Percentiles rank a stretch among this genome's conserved stretches.
These are phyloP conservation scores for Aureobasidium vineae DNA, from an alignment of 2,329 filamentous ascomycete genomes.

Conservation along the genomic window DNA sequence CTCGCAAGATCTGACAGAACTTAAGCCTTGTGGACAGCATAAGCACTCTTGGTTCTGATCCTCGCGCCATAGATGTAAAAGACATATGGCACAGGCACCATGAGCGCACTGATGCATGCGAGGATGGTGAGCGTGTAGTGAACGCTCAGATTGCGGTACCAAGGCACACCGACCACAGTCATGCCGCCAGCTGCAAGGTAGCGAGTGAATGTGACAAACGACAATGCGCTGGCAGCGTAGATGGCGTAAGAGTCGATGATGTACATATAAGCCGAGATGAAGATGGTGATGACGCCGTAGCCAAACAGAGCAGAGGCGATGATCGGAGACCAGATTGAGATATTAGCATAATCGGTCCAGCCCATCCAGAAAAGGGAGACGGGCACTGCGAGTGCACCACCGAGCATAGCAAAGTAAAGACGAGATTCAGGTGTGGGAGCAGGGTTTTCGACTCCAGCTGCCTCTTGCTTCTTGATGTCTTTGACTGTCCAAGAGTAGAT, in stretches of 20 bases:
- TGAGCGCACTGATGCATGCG: slow-evolving; percentile 37
- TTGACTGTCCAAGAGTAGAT: slow-evolving; percentile 27
- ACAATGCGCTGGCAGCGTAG: slow-evolving; percentile 46
- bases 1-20: background rate
- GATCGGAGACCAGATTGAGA: slow-evolving; percentile 50
- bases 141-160: slow-evolving; percentile 44
- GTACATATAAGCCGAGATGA: slow-evolving; percentile 41
- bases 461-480: slow-evolving; percentile 24
- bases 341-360: slow-evolving; percentile 31
- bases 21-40: slow-evolving; percentile 25
- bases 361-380: slow-evolving; percentile 54
- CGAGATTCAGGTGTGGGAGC: slow-evolving; percentile 39
- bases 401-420: slow-evolving; percentile 48
- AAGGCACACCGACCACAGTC: slow-evolving; percentile 42
- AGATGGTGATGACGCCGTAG: slow-evolving; percentile 49
- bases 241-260: slow-evolving; percentile 44
- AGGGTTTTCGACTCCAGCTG: slow-evolving; percentile 14
- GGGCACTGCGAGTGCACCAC: slow-evolving; percentile 44
- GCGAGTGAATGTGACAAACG: slow-evolving; percentile 37
- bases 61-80: slow-evolving; percentile 32
- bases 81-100: slow-evolving; percentile 31
- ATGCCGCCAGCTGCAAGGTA: slow-evolving; percentile 43
- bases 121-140: slow-evolving; percentile 47
- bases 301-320: slow-evolving; percentile 48
- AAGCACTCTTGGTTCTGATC: slow-evolving; percentile 30